Conservation (phyloP, 2,329 filamentous ascomycete species). For the Cucurbitaria berberidis region DNA sequence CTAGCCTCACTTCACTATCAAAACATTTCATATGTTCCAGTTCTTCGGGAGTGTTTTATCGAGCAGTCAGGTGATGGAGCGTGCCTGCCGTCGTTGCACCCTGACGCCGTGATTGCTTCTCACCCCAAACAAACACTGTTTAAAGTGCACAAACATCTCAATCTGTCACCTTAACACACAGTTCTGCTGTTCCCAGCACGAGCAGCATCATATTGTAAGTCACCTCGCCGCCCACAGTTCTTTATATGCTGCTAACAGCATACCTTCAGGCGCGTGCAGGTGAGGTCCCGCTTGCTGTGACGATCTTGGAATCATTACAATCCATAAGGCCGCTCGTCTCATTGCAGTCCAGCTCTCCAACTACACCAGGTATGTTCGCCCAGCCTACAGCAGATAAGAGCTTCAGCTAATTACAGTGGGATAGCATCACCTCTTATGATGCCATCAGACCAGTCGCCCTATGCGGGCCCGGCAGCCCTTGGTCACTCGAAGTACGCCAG, state of each 20-base stretch:
- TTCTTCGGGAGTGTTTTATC: background rate
- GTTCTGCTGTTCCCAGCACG: background rate
- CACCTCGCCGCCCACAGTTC: background rate
- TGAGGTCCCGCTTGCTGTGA: background rate
- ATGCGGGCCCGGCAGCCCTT: slow-evolving; percentile 20
- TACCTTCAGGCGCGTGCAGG: background rate
- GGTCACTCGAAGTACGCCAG: slow-evolving; percentile 27
- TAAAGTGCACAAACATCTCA: background rate
- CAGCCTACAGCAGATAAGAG: background rate
- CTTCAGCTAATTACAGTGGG: background rate
- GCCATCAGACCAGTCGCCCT: slow-evolving; percentile 8
- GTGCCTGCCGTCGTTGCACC: slow-evolving; percentile 2
- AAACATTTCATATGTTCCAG: background rate
- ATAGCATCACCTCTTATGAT: slow-evolving; percentile 1
- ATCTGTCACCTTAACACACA: background rate
- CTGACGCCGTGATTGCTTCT: background rate
- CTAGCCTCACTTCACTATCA: background rate
- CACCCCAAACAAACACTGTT: background rate
- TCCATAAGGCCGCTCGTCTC: background rate
- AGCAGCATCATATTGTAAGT: background rate
- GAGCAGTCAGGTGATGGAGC: background rate
- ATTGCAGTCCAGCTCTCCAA: background rate
- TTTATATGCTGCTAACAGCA: background rate
- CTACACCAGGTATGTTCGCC: background rate
- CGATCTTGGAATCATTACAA: background rate